Evolutionary conservation across 2,329 filamentous ascomycete species (phyloP), one percentile per base, ranked within the genome.

Genomic region (Fusarium sublunatum): DNA sequence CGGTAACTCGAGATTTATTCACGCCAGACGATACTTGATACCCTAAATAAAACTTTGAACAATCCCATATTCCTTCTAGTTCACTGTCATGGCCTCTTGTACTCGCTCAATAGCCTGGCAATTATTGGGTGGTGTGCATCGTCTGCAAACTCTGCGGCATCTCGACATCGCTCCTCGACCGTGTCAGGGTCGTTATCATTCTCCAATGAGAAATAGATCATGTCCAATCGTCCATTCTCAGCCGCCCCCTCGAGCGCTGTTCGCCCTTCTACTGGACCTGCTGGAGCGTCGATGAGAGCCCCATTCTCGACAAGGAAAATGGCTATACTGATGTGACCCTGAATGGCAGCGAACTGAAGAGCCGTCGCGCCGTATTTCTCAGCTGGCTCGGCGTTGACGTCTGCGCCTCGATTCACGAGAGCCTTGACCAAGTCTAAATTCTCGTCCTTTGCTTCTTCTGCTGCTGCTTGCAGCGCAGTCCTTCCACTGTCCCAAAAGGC

Each of bases 351-450:
- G n/a, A 0, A 40, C 10, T 55, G 53, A 1, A 67, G 39, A 2
- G 63, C 48, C 0, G 61, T 66, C 1, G 43, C 50, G 1, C 31
- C 2, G 2, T 2, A 0, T 1, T 7, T 1, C 0, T 2, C 15
- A 0, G 56, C 12, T 9, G 35, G 7, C 1, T 7, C 26, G 2
- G 73, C 72, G 47, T 80, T 73, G 12, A 79, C 51, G 12, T 79
- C 58, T 7, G 77, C 78, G 11, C 78, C 78, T 5, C 56, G 60
- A 3, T 71, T 68, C 40, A 79, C 58, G 7, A 81, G 71, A 36
- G 64, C 57, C 11, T 64, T 53, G 5, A 75, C 69, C 2, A 73
- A 34, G 1, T 55, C 32, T 1, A 62, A 26, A 25, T 66, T 56
- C 2, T 47, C n/a, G n/a, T n/a, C n/a, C n/a, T n/a, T n/a, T n/a